Evolutionary conservation across 306 rosid genomes (phyloP).

Genomic region (Glycine soja): DNA sequence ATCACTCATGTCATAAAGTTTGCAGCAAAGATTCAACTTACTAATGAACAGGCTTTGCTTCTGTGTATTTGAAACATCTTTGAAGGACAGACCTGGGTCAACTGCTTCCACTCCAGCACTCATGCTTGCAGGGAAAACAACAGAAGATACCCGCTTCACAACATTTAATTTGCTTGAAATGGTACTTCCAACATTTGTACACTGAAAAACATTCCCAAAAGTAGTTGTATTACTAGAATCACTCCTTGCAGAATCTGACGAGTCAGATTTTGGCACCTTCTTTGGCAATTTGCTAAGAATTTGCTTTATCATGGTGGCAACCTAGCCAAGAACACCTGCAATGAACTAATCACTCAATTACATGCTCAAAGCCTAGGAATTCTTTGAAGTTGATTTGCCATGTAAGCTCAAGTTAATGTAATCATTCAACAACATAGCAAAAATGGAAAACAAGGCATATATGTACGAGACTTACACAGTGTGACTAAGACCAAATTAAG

Average conservation of each 20-base stretch:
- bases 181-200: slow-evolving; percentile 93
- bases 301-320: slow-evolving; percentile 87
- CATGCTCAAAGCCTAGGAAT: slow-evolving; percentile 15
- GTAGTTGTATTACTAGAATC: slow-evolving; percentile 72
- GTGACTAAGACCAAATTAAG: not conserved
- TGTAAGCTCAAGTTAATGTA: slow-evolving; percentile 1
- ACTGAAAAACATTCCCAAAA: slow-evolving; percentile 86
- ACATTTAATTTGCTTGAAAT: slow-evolving; percentile 93
- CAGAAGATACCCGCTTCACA: slow-evolving; percentile 95
- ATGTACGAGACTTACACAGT: not conserved
- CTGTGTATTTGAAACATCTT: slow-evolving; percentile 91
- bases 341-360: slow-evolving; percentile 42
- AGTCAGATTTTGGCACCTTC: slow-evolving; percentile 78
- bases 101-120: slow-evolving; percentile 82
- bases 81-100: slow-evolving; percentile 87
- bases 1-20: slow-evolving; percentile 70
- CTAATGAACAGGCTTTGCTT: slow-evolving; percentile 86
- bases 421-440: not conserved
- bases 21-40: slow-evolving; percentile 90
- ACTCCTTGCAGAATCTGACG: slow-evolving; percentile 66
- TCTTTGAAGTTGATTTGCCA: slow-evolving; percentile 22
- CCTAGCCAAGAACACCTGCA: slow-evolving; percentile 51
- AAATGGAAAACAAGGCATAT: slow-evolving; percentile 21
- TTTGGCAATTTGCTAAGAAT: slow-evolving; percentile 88
- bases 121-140: slow-evolving; percentile 91